A percentile compares a stretch with the other conserved stretches of the same genome.
These are phyloP conservation scores for Planoprotostelium fungivorum DNA, from an alignment of 78 protist species.

Conservation along the genomic window DNA sequence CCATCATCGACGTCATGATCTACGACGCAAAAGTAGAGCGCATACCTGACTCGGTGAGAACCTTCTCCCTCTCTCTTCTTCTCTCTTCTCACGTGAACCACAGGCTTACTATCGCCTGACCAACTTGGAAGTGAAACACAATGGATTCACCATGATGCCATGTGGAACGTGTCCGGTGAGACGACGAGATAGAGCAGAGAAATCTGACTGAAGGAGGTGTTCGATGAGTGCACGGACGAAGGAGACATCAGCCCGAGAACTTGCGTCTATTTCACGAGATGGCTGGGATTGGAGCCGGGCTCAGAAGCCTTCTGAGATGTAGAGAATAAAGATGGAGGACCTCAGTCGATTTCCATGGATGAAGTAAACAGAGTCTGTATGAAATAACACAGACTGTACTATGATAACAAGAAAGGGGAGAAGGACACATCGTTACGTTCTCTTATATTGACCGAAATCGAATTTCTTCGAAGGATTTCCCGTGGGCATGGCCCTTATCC, in stretches of 20 bases:
- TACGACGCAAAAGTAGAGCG: neutral
- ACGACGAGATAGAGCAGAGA: neutral
- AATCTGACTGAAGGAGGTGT: neutral
- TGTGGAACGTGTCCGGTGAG: conserved; percentile 60
- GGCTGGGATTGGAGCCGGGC: conserved; percentile 15
- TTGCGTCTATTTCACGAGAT: conserved; percentile 41
- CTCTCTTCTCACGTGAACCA: conserved; percentile 9
- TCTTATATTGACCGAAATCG: no score
- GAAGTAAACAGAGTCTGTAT: no score
- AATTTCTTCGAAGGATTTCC: no score
- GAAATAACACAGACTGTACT: no score
- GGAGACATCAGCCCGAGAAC: conserved; percentile 49
- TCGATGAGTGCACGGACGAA: conserved; percentile 24
- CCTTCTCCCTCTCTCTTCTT: neutral
- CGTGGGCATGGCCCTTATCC: no score
- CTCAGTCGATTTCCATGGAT: no score
- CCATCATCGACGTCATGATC: neutral
- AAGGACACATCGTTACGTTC: no score
- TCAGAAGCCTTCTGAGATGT: no score
- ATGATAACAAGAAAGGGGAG: no score
- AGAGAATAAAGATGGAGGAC: no score
- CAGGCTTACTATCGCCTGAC: conserved; percentile 37
- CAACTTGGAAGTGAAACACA: conserved; percentile 26
- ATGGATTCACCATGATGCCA: conserved; percentile 50
- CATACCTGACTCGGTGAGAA: neutral